Evolutionary conservation across 768 basidiomycete genomes (phyloP), one percentile per base, ranked within the genome.

Genomic region (Amyloporia xantha): DNA sequence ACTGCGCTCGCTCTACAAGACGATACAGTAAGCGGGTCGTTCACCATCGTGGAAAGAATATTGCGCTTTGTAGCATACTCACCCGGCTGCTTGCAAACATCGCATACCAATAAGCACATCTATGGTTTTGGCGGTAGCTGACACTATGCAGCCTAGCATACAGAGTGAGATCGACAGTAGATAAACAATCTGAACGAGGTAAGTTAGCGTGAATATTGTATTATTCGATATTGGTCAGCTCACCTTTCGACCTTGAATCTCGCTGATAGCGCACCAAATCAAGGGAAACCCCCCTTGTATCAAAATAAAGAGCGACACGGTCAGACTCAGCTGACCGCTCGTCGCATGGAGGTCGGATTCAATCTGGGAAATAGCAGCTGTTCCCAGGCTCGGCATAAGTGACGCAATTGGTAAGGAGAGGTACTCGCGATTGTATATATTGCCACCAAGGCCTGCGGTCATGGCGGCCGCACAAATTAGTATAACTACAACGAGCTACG

Each of bases 211-310:
- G n/a, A n/a, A n/a, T n/a, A n/a, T n/a, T n/a, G n/a, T n/a, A n/a
- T n/a, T 27, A n/a, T n/a, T n/a, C n/a, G n/a, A n/a, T n/a, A n/a
- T n/a, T n/a, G n/a, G n/a, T n/a, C n/a, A n/a, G 61, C 71, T 19
- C 54, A 81, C 81, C 71, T 81, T 88, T 47, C 88, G 70, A 7
- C 88, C 88, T 58, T 79, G 81, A 26, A 91, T 76, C 63, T 91
- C 89, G 48, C 82, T 83, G 20, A 84, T 66, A 0, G 79, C 75
- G 46, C 72, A 76, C 87, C 88, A 89, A 3, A 82, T 27, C 11
- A 86, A 56, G 0, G 88, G 88, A 44, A 80, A 63, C 10, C 67
- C 62, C 2, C 88, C 88, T 62, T 90, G 89, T 9, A 86, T 56
- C 2, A 82, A 64, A 49, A 88, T 85, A 62, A 86, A 91, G n/a